phyloP scores from a whole-genome alignment of 805 yeast species.

The Metschnikowia gruessii region DNA sequence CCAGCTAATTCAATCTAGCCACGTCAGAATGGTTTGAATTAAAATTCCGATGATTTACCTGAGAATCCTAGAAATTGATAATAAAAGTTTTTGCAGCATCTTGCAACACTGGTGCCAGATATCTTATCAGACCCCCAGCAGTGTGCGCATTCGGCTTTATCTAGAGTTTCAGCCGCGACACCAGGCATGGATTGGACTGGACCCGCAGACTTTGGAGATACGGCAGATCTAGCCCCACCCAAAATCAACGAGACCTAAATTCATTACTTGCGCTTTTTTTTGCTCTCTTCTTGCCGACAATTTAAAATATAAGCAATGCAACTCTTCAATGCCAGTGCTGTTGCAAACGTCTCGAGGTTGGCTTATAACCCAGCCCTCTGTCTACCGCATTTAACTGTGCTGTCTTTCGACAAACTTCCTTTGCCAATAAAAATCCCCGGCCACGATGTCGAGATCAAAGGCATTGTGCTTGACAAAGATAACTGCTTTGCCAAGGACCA shows the following conservation, averaged over 20 bases:
- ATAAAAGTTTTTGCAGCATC: too few species aligned
- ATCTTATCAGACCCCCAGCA: too few species aligned
- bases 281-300: background rate
- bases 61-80: too few species aligned
- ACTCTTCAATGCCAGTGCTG: conserved; percentile 69
- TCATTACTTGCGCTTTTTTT: background rate
- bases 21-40: too few species aligned
- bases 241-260: background rate
- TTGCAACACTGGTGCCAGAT: too few species aligned
- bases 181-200: too few species aligned
- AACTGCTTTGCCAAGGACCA: conserved; percentile 90
- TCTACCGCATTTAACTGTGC: conserved; percentile 57
- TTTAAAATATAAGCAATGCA: conserved; percentile 15
- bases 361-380: conserved; percentile 63
- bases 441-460: conserved; percentile 48
- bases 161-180: too few species aligned
- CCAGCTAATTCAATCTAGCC: too few species aligned
- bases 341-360: conserved; percentile 61
- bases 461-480: conserved; percentile 88
- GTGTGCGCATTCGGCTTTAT: too few species aligned
- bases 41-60: too few species aligned
- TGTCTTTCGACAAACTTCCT: conserved; percentile 58
- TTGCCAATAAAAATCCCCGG: conserved; percentile 47
- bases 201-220: too few species aligned
- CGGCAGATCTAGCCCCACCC: too few species aligned